phyloP scores from a whole-genome alignment of 768 basidiomycete genomes.

The Suillus tomentosus region DNA sequence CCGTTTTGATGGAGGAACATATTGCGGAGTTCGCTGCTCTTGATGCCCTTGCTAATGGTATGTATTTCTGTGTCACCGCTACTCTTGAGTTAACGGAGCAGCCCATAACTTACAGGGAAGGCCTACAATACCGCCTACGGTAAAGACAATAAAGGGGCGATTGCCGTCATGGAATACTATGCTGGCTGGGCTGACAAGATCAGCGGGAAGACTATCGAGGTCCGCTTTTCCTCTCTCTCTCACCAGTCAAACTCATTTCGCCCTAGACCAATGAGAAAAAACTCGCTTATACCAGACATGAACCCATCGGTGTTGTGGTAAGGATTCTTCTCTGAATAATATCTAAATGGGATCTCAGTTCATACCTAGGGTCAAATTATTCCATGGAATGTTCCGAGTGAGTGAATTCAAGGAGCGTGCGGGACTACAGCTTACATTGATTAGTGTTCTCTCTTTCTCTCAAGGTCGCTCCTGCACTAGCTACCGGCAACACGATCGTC shows the following conservation, averaged over 20 bases:
- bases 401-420: background rate
- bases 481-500: conserved; percentile 75
- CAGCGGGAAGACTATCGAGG: conserved; percentile 51
- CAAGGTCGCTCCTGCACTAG: conserved; percentile 79
- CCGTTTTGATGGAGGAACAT: conserved; percentile 62
- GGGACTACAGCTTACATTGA: background rate
- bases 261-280: conserved; percentile 50
- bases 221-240: conserved; percentile 9
- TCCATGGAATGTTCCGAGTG: conserved; percentile 65
- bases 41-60: conserved; percentile 66
- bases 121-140: conserved; percentile 13
- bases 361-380: conserved; percentile 50
- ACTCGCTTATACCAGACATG: conserved; percentile 56
- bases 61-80: conserved; percentile 27
- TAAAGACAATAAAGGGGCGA: conserved; percentile 25
- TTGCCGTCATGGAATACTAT: conserved; percentile 51
- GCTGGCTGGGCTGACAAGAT: conserved; percentile 66
- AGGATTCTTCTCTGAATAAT: conserved; percentile 19
- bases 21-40: conserved; percentile 62
- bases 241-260: conserved; percentile 20
- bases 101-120: conserved; percentile 5
- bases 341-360: conserved; percentile 21
- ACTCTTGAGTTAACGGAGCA: background rate
- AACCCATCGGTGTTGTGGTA: conserved; percentile 56
- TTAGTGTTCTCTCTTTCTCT: conserved; percentile 63